Evolutionary conservation across 805 yeast genomes (phyloP).

Genomic region (Isabelozyma heimii): DNA sequence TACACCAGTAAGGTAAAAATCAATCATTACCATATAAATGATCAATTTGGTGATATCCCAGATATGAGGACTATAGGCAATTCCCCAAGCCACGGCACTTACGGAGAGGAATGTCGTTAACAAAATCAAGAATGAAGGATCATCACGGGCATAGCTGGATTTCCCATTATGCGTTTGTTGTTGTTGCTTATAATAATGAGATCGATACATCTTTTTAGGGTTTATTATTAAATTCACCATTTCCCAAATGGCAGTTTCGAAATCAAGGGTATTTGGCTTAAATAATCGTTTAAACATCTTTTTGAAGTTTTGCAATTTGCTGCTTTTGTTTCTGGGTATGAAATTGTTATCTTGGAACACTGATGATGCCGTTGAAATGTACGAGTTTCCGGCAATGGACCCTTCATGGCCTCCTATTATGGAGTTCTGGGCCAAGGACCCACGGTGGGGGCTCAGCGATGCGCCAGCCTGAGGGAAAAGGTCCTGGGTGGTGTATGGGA

Average conservation of each 20-base stretch:
- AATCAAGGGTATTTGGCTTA: conserved; percentile 79
- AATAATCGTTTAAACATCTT: conserved; percentile 38
- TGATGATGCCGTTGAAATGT: conserved; percentile 14
- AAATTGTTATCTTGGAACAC: conserved; percentile 4
- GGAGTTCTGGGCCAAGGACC: not conserved
- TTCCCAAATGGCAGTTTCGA: conserved; percentile 94
- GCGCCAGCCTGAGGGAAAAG: conserved; percentile 30
- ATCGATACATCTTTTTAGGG: conserved; percentile 80
- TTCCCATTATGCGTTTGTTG: conserved; percentile 29
- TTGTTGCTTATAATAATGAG: conserved; percentile 78
- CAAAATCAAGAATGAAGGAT: conserved; percentile 81
- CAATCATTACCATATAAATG: conserved; percentile 80
- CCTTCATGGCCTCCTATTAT: conserved; percentile 4
- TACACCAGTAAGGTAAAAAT: conserved; percentile 70
- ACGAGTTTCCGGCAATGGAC: conserved; percentile 20
- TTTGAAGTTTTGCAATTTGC: conserved; percentile 20
- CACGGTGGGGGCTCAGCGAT: conserved; percentile 1
- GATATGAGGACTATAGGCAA: conserved; percentile 68
- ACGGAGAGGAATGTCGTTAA: conserved; percentile 63
- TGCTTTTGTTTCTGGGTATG: not conserved
- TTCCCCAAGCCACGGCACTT: conserved; percentile 88
- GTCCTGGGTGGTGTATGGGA: conserved; percentile 44
- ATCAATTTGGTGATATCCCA: conserved; percentile 63
- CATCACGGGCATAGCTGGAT: conserved; percentile 85
- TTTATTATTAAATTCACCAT: conserved; percentile 67